phyloP scores from a whole-genome alignment of 768 basidiomycete genomes.

The Termitomyces sp. region DNA sequence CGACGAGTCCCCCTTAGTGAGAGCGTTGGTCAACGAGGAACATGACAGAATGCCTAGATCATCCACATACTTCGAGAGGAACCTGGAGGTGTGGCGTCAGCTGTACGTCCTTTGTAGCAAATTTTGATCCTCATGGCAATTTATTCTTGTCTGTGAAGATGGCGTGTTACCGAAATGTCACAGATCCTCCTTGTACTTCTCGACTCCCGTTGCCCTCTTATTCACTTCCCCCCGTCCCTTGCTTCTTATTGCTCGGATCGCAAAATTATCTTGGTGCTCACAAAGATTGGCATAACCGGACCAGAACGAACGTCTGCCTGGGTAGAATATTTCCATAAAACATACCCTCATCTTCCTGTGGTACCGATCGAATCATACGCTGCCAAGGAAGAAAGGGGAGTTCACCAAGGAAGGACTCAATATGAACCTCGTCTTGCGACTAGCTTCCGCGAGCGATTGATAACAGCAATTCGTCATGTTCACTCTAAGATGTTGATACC shows the following conservation, averaged over 20 bases:
- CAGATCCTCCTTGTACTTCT: conserved; percentile 84
- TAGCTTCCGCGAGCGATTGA: conserved; percentile 55
- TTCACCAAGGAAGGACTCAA: conserved; percentile 40
- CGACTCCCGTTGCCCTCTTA: conserved; percentile 82
- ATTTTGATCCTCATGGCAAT: not conserved
- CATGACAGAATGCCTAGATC: conserved; percentile 44
- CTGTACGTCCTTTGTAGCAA: conserved; percentile 44
- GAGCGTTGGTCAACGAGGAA: conserved; percentile 5
- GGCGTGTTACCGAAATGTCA: conserved; percentile 91
- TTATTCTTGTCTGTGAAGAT: conserved; percentile 38
- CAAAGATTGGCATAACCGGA: conserved; percentile 85
- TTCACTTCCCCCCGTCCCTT: conserved; percentile 84
- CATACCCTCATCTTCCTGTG: conserved; percentile 50
- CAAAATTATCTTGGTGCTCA: conserved; percentile 69
- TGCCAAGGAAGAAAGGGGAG: conserved; percentile 34
- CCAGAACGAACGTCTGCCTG: conserved; percentile 57
- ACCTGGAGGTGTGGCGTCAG: conserved; percentile 94
- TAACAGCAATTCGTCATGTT: conserved; percentile 56
- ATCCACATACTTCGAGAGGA: conserved; percentile 81
- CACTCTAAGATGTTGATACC: conserved; percentile 67
- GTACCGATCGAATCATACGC: conserved; percentile 76
- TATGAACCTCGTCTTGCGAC: conserved; percentile 67
- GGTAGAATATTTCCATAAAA: conserved; percentile 50
- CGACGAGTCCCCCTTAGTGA: conserved; percentile 8
- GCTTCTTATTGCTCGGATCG: conserved; percentile 50